Evolutionary conservation across 179 eudicot species (phyloP), one percentile per base, ranked within the genome.

Genomic region (Corrigiola litoralis): DNA sequence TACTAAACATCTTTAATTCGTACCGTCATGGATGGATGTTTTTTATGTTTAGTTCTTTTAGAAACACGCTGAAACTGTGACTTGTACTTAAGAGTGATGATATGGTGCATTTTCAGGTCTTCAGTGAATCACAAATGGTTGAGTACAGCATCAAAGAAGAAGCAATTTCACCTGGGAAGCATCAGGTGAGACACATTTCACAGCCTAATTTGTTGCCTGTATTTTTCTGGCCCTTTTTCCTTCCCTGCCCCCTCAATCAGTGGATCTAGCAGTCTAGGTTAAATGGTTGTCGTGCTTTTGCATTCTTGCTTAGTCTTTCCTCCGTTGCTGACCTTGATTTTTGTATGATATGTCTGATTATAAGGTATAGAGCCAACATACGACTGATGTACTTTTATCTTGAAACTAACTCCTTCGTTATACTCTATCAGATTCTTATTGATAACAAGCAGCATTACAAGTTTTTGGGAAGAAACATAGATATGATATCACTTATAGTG

Each of bases 371-470:
- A 38, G 6, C n/a, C 29, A 36, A 14, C 6, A 20, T 3, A 9
- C 10, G 17, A 6, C 20, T 21, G n/a, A 27, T 40, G 47, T 40
- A 17, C 34, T 32, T 18, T 48, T 9, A 12, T 41, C 11, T 20
- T 7, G 42, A 25, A 27, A 12, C 46, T 60, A 37, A 25, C 45
- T 23, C 6, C 21, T 52, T 14, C 10, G 51, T 32, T 38, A 49
- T 28, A 4, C 45, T 28, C 41, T 38, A 62, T 18, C 71, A 87
- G 96, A 82, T 89, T 58, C 66, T 80, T 45, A 89, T 89, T 33
- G 96, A 89, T 83, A 89, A 77, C 73, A 87, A 87, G 77, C 95
- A 87, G 59, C 71, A 83, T 59, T 89, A 89, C 79, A 89, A 87
- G 76, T 75, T 87, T 67, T 28, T 85, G 76, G 91, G 91, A 40